These are phyloP conservation scores for Mikania micrantha DNA, from an alignment of 129 eudicot genomes.

Conservation along the genomic window DNA sequence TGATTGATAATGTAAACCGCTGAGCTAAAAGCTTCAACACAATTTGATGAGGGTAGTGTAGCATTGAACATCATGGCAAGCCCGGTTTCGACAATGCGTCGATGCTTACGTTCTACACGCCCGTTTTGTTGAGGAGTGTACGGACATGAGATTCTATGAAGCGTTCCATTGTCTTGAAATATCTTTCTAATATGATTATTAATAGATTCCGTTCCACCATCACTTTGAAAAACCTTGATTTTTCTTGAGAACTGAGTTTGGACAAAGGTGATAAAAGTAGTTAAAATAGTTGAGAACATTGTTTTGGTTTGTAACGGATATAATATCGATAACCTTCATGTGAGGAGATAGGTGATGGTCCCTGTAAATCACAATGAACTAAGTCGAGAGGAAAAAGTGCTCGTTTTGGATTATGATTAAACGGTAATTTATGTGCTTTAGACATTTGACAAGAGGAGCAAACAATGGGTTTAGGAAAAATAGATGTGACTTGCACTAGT, in stretches of 20 bases:
- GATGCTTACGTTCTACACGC: too few species aligned
- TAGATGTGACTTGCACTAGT: not conserved
- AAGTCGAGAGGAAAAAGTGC: not conserved
- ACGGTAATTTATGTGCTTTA: not conserved
- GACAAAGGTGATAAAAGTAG: not conserved
- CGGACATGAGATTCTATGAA: too few species aligned
- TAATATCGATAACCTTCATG: not conserved
- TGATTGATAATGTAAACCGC: too few species aligned
- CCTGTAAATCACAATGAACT: not conserved
- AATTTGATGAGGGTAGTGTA: too few species aligned
- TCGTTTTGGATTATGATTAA: not conserved
- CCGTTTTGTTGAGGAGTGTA: too few species aligned
- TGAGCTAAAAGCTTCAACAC: too few species aligned
- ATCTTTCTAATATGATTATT: too few species aligned
- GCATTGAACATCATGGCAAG: too few species aligned
- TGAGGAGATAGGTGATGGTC: not conserved
- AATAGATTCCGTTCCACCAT: too few species aligned
- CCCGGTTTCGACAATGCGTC: too few species aligned
- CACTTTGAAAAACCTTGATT: too few species aligned
- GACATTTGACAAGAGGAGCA: not conserved
- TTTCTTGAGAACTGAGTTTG: not conserved
- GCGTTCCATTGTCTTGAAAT: too few species aligned
- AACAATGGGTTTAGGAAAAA: not conserved
- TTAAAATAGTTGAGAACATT: not conserved
- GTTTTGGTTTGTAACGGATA: not conserved